These are phyloP conservation scores for Elymus sibiricus DNA, from an alignment of 176 grass and related monocot genomes.

Conservation along the genomic window DNA sequence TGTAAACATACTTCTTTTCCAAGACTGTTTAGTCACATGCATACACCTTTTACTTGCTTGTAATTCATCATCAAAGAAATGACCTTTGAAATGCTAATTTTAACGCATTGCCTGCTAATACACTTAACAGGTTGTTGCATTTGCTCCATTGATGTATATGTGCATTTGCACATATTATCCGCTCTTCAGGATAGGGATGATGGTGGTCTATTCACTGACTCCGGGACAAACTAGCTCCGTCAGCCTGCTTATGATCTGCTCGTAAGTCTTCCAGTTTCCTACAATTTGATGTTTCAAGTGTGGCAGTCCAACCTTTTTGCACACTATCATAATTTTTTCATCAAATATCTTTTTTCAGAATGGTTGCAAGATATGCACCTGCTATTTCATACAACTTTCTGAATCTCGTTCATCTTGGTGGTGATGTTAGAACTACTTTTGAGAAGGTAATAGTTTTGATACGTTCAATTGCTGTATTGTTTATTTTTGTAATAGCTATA, in stretches of 20 bases:
- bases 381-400: conserved; percentile 99
- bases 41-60: background rate
- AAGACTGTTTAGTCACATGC: background rate
- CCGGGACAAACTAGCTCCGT: conserved; percentile 92
- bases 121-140: conserved; percentile 77
- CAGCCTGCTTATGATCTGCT: conserved; percentile 99
- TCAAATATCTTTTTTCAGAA: conserved; percentile 62
- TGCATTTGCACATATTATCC: conserved; percentile 99
- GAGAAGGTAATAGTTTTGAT: conserved; percentile 61
- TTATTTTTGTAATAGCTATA: background rate
- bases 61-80: background rate
- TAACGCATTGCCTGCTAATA: conserved; percentile 8
- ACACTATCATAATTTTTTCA: background rate
- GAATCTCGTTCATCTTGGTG: conserved; percentile 93
- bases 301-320: conserved; percentile 8
- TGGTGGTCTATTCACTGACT: conserved; percentile 98
- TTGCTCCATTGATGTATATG: conserved; percentile 97
- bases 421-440: conserved; percentile 89
- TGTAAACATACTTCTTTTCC: background rate
- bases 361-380: conserved; percentile 98
- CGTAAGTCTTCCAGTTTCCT: conserved; percentile 61
- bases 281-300: conserved; percentile 6
- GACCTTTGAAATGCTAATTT: background rate
- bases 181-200: conserved; percentile 94
- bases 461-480: background rate